Conservation (phyloP, 2,329 filamentous ascomycete species). For the Pezicula rhizophila region DNA sequence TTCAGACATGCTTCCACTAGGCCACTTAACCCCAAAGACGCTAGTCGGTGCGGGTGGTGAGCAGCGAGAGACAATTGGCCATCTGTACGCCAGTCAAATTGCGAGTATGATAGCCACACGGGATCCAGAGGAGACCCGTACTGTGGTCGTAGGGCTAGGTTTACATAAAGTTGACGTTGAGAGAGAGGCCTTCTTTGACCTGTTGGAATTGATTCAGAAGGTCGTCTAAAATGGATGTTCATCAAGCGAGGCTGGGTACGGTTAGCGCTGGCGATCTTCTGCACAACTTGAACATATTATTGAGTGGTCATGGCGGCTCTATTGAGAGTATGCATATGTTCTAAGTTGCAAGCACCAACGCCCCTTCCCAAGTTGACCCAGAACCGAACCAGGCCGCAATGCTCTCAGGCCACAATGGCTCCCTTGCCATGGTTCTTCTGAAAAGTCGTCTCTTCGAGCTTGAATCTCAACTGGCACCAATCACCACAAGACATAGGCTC, state of each 20-base stretch:
- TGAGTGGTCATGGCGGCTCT: background rate
- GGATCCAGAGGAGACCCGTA: slow-evolving; percentile 57
- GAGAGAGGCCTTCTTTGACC: slow-evolving; percentile 56
- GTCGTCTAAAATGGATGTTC: slow-evolving; percentile 28
- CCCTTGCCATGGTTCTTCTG: slow-evolving; percentile 14
- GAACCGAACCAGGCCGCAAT: slow-evolving; percentile 12
- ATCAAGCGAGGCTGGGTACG: background rate
- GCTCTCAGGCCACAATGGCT: slow-evolving; percentile 17
- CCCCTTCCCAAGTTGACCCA: background rate
- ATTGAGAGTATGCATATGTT: background rate
- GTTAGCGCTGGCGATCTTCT: background rate
- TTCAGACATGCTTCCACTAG: slow-evolving; percentile 58
- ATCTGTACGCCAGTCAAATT: slow-evolving; percentile 85
- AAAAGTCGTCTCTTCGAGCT: slow-evolving; percentile 20
- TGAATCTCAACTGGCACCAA: slow-evolving; percentile 28
- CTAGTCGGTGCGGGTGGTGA: slow-evolving; percentile 77
- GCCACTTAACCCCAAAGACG: slow-evolving; percentile 79
- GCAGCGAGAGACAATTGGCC: slow-evolving; percentile 75
- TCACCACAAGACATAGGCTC: slow-evolving; percentile 46
- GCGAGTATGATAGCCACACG: slow-evolving; percentile 71
- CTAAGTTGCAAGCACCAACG: background rate
- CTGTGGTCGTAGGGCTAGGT: slow-evolving; percentile 56
- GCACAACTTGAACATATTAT: background rate
- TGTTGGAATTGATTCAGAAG: slow-evolving; percentile 56
- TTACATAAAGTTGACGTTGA: slow-evolving; percentile 38